Base-by-base conservation (phyloP, 1,139 yeast genomes). In the Diutina ranongensis region DNA sequence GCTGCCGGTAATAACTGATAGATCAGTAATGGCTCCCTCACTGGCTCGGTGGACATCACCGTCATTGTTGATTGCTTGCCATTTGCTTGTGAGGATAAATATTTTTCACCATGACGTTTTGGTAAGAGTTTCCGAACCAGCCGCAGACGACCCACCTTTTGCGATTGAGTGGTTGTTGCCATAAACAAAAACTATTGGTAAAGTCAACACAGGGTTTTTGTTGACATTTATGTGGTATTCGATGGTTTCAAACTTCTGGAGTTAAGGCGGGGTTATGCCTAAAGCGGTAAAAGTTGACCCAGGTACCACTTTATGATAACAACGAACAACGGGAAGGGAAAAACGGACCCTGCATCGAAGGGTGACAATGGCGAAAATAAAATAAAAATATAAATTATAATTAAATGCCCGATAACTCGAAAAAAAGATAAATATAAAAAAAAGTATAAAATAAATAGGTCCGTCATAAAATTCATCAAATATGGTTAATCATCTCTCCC, bases 361-460 rank as follows among this genome's bases (percentile, higher is more conserved):
- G 28, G 28, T 5, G 5, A 25, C 5, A 25, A 7, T 25, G 28
- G 28, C 28, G 28, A 25, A 25, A 25, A 25, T 7, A 7, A 5
- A 25, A 7, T 25, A 25, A 7, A 25, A 25, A 25, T 25, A 25
- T 25, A 25, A n/a, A n/a, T n/a, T n/a, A 7, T 25, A 25, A 25
- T 25, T 7, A 10, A 7, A 10, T 25, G 28, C 21, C 15, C 20
- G 21, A 19, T 13, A 21, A 36, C 20, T 21, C 20, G 20, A 20
- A 35, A 36, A 35, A 35, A 35, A 19, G 13, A n/a, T 7, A 18
- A 35, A n/a, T 20, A 12, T 27, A 12, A n/a, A n/a, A n/a, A n/a
- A n/a, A n/a, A n/a, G n/a, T n/a, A n/a, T n/a, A n/a, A n/a, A 38
- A 38, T 38, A 38, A 38, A 38, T 38, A 38, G 42, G 42, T 38